Percentiles rank a stretch among this genome's conserved stretches.
These are phyloP conservation scores for Leishmania tarentolae DNA, from an alignment of 208 protist species.

Conservation along the genomic window DNA sequence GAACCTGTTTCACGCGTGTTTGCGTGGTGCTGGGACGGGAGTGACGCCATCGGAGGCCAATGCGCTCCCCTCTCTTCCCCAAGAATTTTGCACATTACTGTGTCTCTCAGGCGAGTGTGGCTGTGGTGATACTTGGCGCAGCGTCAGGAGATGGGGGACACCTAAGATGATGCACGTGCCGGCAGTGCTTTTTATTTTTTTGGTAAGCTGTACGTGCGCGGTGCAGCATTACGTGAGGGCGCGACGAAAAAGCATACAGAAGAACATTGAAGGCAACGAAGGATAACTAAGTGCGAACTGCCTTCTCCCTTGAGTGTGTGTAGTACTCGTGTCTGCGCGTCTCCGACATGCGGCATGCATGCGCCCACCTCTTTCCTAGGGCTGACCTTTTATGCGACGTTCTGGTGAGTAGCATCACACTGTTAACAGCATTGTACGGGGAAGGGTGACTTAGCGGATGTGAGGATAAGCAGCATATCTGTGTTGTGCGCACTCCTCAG, in stretches of 20 bases:
- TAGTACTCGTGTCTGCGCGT: neutral
- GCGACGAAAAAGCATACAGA: neutral
- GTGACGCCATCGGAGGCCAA: neutral
- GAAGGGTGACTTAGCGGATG: neutral
- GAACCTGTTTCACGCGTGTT: neutral
- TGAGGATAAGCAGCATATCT: neutral
- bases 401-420: neutral
- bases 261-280: neutral
- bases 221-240: neutral
- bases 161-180: too few relatives aligned
- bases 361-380: neutral
- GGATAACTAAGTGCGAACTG: neutral
- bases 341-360: neutral
- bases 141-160: neutral
- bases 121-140: too few relatives aligned
- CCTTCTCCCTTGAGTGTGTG: neutral
- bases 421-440: neutral
- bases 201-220: neutral
- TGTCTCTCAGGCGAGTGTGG: neutral
- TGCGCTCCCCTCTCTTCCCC: neutral
- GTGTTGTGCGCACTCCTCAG: neutral
- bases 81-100: neutral
- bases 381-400: neutral
- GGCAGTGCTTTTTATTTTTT: neutral
- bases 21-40: neutral